Evolutionary conservation across 1,139 yeast species (phyloP).

Genomic region (Sugiyamaella xylanicola): DNA sequence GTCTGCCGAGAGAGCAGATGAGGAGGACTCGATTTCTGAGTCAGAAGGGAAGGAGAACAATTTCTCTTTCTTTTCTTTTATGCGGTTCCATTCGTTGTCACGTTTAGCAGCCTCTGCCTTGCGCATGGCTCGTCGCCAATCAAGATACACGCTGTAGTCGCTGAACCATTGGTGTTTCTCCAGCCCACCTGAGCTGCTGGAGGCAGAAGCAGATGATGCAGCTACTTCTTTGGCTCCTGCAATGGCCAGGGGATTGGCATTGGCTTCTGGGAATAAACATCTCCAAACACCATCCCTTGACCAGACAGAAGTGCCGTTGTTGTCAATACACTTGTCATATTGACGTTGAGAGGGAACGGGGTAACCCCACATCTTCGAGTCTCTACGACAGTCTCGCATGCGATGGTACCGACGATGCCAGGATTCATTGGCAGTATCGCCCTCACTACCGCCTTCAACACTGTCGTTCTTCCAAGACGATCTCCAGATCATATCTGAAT

Average conservation of each 20-base stretch:
- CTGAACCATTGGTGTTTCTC: slow-evolving; percentile 50
- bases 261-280: slow-evolving; percentile 66
- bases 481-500: slow-evolving; percentile 4
- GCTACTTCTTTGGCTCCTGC: slow-evolving; percentile 9
- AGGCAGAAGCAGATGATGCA: background rate
- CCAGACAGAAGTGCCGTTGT: slow-evolving; percentile 75
- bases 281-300: slow-evolving; percentile 80
- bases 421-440: background rate
- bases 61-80: slow-evolving; percentile 20
- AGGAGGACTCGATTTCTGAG: background rate
- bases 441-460: background rate
- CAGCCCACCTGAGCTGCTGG: background rate
- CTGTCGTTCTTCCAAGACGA: slow-evolving; percentile 4
- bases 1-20: background rate
- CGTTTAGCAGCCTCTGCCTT: slow-evolving; percentile 45
- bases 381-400: slow-evolving; percentile 8
- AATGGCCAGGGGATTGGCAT: slow-evolving; percentile 16
- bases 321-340: slow-evolving; percentile 63
- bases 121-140: slow-evolving; percentile 65
- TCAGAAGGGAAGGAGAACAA: background rate
- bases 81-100: slow-evolving; percentile 31
- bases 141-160: slow-evolving; percentile 64
- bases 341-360: slow-evolving; percentile 64
- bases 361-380: slow-evolving; percentile 46
- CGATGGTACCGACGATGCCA: slow-evolving; percentile 2